Base-by-base conservation (phyloP, 495 filamentous ascomycete species). In the Cenococcum geophilum region DNA sequence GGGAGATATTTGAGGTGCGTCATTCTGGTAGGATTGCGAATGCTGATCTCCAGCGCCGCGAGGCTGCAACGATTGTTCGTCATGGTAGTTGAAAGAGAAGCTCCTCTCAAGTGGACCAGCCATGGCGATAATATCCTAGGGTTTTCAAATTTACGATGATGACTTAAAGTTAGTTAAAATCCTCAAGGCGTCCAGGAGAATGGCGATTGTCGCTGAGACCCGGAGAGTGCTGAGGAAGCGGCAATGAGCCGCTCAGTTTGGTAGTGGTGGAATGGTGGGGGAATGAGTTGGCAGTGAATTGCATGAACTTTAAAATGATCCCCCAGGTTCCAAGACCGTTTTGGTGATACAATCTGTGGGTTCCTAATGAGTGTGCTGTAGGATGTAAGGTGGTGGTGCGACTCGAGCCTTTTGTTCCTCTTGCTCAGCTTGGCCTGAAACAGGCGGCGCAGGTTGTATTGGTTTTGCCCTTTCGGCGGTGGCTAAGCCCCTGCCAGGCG, bases 51-150 rank as follows among this genome's bases (percentile, higher is more conserved):
- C 22, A 18, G 45, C 14, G 42, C 35, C 10, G 5, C 54, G 25
- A 22, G 45, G 45, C 45, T 57, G 55, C 4, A 56, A 32, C 0
- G 45, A 21, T 14, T 42, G 43, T 36, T 58, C 55, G 55, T 63
- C 55, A 37, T 64, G 57, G 48, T 57, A 51, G 20, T 60, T 60
- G 61, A 64, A 64, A 14, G 61, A 64, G 52, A 42, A 64, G 37
- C 50, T 56, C 16, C 61, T 55, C n/a, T 64, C 56, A 2, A 49
- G 61, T 0, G 23, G 27, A 8, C 61, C 61, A 23, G 57, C 18
- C 62, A 65, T 65, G 34, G 62, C 32, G 23, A 49, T 16, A 47
- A 25, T 16, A 25, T 20, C 10, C 18, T n/a, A 5, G 16, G 4
- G 49, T 0, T 52, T 52, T 16, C 9, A 2, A 25, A 6, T 16